Conservation (phyloP, 176 grass and related monocot species). For the Rhynchospora breviuscula region DNA sequence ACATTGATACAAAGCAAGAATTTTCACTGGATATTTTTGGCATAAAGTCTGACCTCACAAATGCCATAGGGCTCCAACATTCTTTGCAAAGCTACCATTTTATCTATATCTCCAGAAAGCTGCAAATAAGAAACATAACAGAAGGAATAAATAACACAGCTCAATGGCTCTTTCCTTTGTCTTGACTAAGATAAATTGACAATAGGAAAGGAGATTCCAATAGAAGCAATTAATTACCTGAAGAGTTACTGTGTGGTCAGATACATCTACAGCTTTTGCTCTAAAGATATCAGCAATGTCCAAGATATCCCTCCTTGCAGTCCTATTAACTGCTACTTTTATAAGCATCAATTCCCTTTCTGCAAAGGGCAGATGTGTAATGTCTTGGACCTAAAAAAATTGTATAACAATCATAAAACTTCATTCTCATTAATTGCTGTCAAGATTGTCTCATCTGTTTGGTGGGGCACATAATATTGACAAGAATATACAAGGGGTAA, state of each 20-base stretch:
- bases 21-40: no score
- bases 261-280: constrained; percentile 80
- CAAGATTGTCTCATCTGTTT: no score
- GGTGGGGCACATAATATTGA: no score
- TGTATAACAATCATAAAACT: no score
- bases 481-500: not conserved
- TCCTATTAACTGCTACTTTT: constrained; percentile 77
- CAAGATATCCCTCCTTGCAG: constrained; percentile 84
- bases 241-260: constrained; percentile 91
- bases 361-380: constrained; percentile 80
- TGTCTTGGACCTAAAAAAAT: constrained; percentile 55
- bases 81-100: constrained; percentile 91
- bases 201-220: no score
- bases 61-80: constrained; percentile 92
- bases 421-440: no score
- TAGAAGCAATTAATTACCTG: constrained; percentile 32
- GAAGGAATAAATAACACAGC: not conserved
- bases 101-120: constrained; percentile 84
- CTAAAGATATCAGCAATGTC: constrained; percentile 90
- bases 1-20: no score
- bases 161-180: not conserved
- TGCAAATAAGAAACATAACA: constrained; percentile 30
- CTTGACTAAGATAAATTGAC: no score
- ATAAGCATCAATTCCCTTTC: constrained; percentile 95
- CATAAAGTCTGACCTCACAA: constrained; percentile 64